phyloP scores from a whole-genome alignment of 768 basidiomycete genomes.

The Suillus spraguei region DNA sequence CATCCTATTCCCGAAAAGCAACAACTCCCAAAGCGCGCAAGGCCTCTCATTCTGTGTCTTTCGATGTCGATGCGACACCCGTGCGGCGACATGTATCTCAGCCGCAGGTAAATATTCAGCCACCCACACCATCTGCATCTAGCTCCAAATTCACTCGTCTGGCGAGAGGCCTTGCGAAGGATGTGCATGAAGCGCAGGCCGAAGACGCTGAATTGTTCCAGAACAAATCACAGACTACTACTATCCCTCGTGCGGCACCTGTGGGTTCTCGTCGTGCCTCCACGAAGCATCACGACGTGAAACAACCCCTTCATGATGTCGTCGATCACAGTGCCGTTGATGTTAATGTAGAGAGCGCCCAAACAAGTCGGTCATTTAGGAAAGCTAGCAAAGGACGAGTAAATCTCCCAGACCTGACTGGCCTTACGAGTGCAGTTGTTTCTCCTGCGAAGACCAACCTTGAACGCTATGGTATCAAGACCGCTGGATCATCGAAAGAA shows the following conservation, averaged over 20 bases:
- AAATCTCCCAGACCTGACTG: conserved; percentile 82
- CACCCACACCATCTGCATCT: conserved; percentile 59
- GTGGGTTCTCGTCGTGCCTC: conserved; percentile 11
- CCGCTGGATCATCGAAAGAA: conserved; percentile 53
- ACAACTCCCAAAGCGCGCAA: conserved; percentile 38
- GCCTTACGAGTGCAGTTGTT: conserved; percentile 75
- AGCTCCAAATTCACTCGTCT: conserved; percentile 63
- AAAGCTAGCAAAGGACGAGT: conserved; percentile 42
- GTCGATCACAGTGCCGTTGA: conserved; percentile 28
- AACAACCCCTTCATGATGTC: conserved; percentile 35
- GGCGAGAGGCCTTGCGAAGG: conserved; percentile 56
- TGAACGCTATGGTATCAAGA: conserved; percentile 52
- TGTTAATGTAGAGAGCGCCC: conserved; percentile 8
- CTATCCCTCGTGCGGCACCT: not conserved
- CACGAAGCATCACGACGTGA: conserved; percentile 7
- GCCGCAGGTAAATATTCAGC: conserved; percentile 51
- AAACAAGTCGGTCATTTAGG: conserved; percentile 18
- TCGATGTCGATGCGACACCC: conserved; percentile 30
- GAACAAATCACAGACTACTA: conserved; percentile 9
- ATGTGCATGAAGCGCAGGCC: conserved; percentile 47
- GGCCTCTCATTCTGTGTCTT: conserved; percentile 26
- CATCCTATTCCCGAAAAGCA: conserved; percentile 20
- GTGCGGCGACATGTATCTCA: conserved; percentile 28
- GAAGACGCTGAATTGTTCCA: conserved; percentile 11
- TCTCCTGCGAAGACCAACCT: conserved; percentile 64